Evolutionary conservation across 2,329 filamentous ascomycete species (phyloP).

Genomic region (Aspergillus nomiae): DNA sequence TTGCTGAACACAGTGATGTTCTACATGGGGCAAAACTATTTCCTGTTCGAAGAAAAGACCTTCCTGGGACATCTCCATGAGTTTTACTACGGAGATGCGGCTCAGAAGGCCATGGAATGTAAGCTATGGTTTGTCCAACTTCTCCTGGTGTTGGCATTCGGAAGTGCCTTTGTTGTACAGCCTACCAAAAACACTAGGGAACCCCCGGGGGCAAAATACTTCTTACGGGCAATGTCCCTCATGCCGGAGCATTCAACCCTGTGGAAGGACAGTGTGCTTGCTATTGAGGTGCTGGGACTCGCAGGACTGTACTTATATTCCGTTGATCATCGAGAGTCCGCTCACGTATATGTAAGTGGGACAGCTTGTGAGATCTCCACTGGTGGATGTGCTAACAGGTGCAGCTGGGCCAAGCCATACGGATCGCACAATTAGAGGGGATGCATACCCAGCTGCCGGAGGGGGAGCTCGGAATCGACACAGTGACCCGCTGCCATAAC

Average conservation of each 20-base stretch:
- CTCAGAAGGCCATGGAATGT: background rate
- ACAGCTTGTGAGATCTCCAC: background rate
- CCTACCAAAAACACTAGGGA: background rate
- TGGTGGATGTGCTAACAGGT: background rate
- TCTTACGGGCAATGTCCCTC: background rate
- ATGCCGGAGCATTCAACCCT: background rate
- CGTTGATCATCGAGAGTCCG: background rate
- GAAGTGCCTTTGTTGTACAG: background rate
- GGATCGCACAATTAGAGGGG: background rate
- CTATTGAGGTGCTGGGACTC: background rate
- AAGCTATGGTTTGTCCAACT: background rate
- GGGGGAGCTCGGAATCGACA: background rate
- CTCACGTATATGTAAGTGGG: background rate
- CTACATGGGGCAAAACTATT: background rate
- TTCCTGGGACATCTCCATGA: background rate
- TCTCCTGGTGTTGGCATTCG: background rate
- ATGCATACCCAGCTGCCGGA: background rate
- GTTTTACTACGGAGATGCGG: background rate
- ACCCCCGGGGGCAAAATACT: background rate
- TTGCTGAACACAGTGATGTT: background rate
- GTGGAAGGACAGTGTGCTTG: background rate
- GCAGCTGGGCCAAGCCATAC: background rate
- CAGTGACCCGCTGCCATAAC: background rate
- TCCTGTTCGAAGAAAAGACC: background rate
- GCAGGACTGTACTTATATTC: background rate